Conservation (phyloP, 345 rosid species). For the Sonneratia alba region DNA sequence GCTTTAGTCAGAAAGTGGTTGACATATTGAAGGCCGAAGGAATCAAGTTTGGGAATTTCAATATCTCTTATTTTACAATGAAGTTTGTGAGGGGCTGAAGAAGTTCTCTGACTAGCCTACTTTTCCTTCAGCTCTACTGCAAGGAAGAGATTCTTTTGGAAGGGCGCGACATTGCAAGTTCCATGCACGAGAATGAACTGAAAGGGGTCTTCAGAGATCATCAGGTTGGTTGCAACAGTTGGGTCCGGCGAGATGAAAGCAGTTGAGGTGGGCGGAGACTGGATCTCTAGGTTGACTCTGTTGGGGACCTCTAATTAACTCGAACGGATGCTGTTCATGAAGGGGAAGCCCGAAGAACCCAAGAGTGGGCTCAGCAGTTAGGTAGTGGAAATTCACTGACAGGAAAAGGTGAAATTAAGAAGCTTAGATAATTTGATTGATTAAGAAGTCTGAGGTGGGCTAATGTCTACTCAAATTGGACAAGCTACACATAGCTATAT, state of each 20-base stretch:
- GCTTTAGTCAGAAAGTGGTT: conserved; percentile 70
- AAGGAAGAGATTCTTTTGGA: conserved; percentile 88
- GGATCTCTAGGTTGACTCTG: conserved; percentile 21
- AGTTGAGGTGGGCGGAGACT: conserved; percentile 37
- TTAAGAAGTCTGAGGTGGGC: conserved; percentile 75
- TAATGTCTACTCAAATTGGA: conserved; percentile 72
- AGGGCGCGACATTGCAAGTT: conserved; percentile 67
- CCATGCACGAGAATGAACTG: conserved; percentile 87
- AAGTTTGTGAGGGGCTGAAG: conserved; percentile 87
- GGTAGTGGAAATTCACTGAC: neutral
- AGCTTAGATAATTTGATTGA: conserved; percentile 74
- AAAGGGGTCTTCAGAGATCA: conserved; percentile 61
- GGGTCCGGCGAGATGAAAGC: conserved; percentile 11
- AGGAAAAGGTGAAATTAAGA: conserved; percentile 56
- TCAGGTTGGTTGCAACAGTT: conserved; percentile 27
- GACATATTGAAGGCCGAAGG: conserved; percentile 60
- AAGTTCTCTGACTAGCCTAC: conserved; percentile 95
- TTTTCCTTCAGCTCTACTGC: conserved; percentile 82
- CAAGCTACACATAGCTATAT: conserved; percentile 89
- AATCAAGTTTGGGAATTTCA: conserved; percentile 70
- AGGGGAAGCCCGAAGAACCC: too few species aligned
- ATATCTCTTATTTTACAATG: conserved; percentile 58
- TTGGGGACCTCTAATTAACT: too few species aligned
- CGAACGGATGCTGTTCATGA: too few species aligned
- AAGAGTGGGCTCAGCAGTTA: too few species aligned